Evolutionary conservation across 495 filamentous ascomycete genomes (phyloP), one percentile per base, ranked within the genome.

Genomic region (Copromyces sp.): DNA sequence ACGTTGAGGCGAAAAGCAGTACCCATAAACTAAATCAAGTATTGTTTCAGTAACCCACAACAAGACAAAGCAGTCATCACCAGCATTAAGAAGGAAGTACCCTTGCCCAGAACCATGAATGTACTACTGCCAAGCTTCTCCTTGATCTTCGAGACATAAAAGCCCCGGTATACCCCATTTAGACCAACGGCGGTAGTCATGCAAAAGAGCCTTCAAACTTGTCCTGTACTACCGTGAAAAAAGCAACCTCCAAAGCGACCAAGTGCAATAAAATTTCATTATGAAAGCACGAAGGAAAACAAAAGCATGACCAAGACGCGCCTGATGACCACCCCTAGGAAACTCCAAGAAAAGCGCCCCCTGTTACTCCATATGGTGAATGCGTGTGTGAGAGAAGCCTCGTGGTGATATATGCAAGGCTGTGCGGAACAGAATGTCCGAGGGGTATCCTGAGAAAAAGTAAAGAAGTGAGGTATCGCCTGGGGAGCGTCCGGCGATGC

Each of bases 381-480:
- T 65, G 53, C 53, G 53, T 65, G 29, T 35, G 53, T 65, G 53
- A 65, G 41, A 44, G 29, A 65, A 65, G 53, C 53, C 53, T 37
- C 53, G 29, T 65, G 53, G 14, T 65, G 53, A 65, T 35, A 9
- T 65, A 65, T 65, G 53, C 53, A 65, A 65, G 53, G 53, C 53
- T 65, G 53, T 65, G 53, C 53, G 53, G 53, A 65, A 65, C 53
- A 37, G 53, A 65, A 35, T 14, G 53, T 65, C 53, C 53, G 53
- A 65, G 35, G 73, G 74, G 74, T 75, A 75, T 75, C 74, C 72
- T 69, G 70, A 74, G 44, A 68, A 72, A 75, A 74, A 72, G 74
- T 74, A 68, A 20, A 72, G 73, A 75, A 74, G 69, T 40, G 44
- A 73, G 68, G 11, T 38, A 14, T 53, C 53, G 73, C 65, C 37